Evolutionary conservation across 179 eudicot genomes (phyloP).

Genomic region (Spinacia oleracea): DNA sequence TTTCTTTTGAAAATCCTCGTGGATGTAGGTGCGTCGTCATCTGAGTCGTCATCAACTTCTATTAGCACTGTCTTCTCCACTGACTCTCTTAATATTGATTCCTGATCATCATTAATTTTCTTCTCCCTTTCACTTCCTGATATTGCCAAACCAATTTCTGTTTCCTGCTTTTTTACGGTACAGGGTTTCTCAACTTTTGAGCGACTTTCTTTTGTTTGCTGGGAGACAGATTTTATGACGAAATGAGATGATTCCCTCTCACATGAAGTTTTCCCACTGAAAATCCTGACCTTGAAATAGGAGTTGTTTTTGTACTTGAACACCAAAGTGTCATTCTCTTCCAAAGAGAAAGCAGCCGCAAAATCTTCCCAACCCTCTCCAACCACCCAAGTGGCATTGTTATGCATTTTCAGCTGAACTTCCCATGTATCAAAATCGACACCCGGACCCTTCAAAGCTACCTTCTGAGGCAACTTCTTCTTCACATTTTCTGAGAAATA

Average conservation of each 20-base stretch:
- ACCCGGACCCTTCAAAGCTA: constrained; percentile 17
- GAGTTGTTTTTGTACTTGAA: constrained; percentile 26
- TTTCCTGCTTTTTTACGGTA: not conserved
- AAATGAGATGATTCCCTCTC: constrained; percentile 28
- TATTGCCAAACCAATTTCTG: too few species aligned
- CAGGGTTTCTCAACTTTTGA: not conserved
- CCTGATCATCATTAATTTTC: not conserved
- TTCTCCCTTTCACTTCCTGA: not conserved
- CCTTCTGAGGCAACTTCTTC: constrained; percentile 16
- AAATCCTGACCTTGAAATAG: constrained; percentile 16
- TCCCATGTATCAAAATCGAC: constrained; percentile 13
- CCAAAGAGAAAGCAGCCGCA: constrained; percentile 8
- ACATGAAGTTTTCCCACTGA: constrained; percentile 7
- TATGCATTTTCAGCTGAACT: constrained; percentile 5
- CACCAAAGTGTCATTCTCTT: constrained; percentile 17
- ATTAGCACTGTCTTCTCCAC: not conserved
- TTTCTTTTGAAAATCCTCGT: too few species aligned
- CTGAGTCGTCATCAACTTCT: not conserved
- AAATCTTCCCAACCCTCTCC: constrained; percentile 19
- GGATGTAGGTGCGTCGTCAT: not conserved
- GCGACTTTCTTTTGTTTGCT: not conserved
- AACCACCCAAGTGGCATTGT: not conserved
- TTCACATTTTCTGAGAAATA: constrained; percentile 20
- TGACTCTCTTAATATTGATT: not conserved
- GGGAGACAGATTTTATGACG: not conserved